Conservation (phyloP, 331 rosid species). For the Malus hybrid region DNA sequence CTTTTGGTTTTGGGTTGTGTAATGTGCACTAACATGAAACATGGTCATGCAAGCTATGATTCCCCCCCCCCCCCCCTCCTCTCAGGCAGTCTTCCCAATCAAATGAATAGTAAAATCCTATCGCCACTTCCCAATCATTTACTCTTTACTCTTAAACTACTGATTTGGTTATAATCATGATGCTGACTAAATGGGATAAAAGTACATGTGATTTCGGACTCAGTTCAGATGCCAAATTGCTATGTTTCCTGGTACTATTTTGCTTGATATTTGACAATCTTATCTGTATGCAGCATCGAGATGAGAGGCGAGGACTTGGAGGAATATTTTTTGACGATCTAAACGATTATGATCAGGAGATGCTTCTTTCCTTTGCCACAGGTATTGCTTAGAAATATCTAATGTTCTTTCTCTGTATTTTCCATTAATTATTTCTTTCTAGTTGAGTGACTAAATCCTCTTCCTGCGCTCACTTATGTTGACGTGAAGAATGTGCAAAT, state of each 20-base stretch:
- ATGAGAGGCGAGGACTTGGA: conserved; percentile 93
- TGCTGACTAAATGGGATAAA: background rate
- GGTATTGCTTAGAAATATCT: conserved; percentile 38
- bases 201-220: background rate
- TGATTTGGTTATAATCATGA: background rate
- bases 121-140: background rate
- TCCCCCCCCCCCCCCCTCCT: too few species aligned
- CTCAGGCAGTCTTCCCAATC: background rate
- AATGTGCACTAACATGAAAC: background rate
- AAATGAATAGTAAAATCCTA: background rate
- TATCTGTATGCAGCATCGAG: conserved; percentile 72
- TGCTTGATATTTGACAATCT: background rate
- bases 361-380: conserved; percentile 93
- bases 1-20: background rate
- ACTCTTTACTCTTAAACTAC: background rate
- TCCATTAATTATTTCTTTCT: background rate
- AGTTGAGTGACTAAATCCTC: background rate
- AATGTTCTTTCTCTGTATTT: conserved; percentile 3
- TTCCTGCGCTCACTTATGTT: conserved; percentile 10
- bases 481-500: conserved; percentile 78
- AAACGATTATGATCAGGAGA: conserved; percentile 95
- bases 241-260: background rate
- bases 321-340: conserved; percentile 96
- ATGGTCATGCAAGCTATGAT: too few species aligned
- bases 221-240: background rate